Conservation (phyloP, 345 rosid genomes). For the Populus deltoides region DNA sequence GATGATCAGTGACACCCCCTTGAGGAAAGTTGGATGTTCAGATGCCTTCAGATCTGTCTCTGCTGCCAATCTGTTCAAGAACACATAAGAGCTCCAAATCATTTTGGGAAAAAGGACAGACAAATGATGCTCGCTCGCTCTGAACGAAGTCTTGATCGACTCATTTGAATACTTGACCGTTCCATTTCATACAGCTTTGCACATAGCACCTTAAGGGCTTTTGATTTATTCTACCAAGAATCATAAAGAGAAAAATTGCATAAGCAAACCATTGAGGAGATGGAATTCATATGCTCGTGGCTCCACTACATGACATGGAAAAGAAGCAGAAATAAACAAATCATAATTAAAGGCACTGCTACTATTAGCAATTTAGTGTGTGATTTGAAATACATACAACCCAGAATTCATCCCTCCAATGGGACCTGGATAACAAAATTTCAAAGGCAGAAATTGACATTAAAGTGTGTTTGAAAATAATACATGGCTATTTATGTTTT, state of each 20-base stretch:
- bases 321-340: neutral
- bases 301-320: neutral
- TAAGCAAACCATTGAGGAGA: neutral
- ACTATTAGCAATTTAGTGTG: neutral
- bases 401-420: neutral
- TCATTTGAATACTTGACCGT: conserved; percentile 66
- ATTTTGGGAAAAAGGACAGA: conserved; percentile 10
- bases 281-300: neutral
- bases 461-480: neutral
- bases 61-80: conserved; percentile 74
- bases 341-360: neutral
- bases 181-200: conserved; percentile 93
- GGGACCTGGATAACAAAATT: neutral
- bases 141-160: conserved; percentile 73
- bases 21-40: conserved; percentile 94
- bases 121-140: conserved; percentile 16
- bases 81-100: conserved; percentile 6
- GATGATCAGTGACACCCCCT: conserved; percentile 87
- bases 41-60: conserved; percentile 88
- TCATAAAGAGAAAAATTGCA: neutral
- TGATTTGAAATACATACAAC: neutral
- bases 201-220: conserved; percentile 83
- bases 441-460: neutral
- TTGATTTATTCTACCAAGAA: conserved; percentile 71
- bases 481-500: too few relatives aligned